Evolutionary conservation across 768 basidiomycete species (phyloP).

Genomic region (Imleria badia): DNA sequence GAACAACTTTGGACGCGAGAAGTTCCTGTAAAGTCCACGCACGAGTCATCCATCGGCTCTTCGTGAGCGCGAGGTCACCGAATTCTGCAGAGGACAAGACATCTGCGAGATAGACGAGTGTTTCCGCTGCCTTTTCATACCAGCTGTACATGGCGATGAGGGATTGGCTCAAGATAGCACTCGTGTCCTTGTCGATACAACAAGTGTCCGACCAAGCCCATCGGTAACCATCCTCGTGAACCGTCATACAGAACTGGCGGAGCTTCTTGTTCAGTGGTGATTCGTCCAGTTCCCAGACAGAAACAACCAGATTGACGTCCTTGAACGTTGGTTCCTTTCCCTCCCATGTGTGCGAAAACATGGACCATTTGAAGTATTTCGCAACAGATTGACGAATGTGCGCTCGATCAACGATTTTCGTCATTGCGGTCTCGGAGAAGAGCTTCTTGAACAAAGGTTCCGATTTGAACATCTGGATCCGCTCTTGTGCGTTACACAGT

Average conservation of each 20-base stretch:
- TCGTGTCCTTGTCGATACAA: neutral
- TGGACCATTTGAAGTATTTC: neutral
- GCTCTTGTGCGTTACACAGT: neutral
- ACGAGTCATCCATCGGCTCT: conserved; percentile 8
- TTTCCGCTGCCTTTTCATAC: neutral
- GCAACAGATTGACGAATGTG: neutral
- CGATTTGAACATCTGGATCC: neutral
- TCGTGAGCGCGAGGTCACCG: neutral
- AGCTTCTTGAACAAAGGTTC: neutral
- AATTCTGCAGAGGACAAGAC: neutral
- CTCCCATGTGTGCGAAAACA: neutral
- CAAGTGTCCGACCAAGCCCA: neutral
- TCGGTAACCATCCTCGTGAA: neutral
- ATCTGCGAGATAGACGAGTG: neutral
- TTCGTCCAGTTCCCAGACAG: neutral
- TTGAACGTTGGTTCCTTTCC: neutral
- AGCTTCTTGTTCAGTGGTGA: neutral
- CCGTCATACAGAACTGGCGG: neutral
- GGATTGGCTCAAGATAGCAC: neutral
- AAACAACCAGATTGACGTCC: neutral
- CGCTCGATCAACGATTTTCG: neutral
- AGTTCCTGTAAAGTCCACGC: conserved; percentile 14
- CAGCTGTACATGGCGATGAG: neutral
- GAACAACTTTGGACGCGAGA: conserved; percentile 9
- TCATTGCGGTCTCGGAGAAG: neutral